Base-by-base conservation (phyloP, 2,329 filamentous ascomycete species). In the Fusarium goolgardi region DNA sequence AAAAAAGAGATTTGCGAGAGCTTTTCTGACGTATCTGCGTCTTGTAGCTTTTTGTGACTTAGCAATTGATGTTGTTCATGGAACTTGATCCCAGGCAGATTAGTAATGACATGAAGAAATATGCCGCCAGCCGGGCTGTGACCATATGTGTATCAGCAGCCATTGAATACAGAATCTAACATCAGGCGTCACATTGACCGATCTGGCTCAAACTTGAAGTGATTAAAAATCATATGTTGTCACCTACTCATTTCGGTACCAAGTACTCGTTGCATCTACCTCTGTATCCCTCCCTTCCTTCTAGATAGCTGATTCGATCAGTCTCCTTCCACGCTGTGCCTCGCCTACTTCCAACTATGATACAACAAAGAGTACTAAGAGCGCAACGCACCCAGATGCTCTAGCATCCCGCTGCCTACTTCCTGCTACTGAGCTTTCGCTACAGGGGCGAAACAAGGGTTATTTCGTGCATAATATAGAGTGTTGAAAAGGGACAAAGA, bases 281-380 rank as follows among this genome's bases (percentile, higher is more conserved):
- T 50, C 45, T 66, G 52, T 45, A 23, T 43, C 52, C 21, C 29
- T 39, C 49, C 25, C 29, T 37, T 25, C 31, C 37, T 37, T 29
- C 44, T 32, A 37, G 55, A 25, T 41, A 39, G 32, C 40, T 39
- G 34, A 45, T 35, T 21, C 25, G 35, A 47, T 53, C 55, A 49
- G 29, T 54, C 37, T 39, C 45, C 37, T 52, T 44, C 52, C 27
- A 23, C 51, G 29, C 7, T 29, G 15, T 41, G 31, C 40, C 34
- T 44, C 40, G 21, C 40, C 53, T 49, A 32, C 45, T 56, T 47
- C 32, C 35, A 40, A 57, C 60, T 69, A 69, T 69, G 52, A 49
- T 69, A 69, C 65, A 69, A 69, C 44, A 63, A 69, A 53, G 61
- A 55, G 65, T 31, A 65, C 62, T 55, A 50, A 62, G 41, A 35